These are phyloP conservation scores for Trametes elegans DNA, from an alignment of 768 basidiomycete genomes.

Conservation along the genomic window DNA sequence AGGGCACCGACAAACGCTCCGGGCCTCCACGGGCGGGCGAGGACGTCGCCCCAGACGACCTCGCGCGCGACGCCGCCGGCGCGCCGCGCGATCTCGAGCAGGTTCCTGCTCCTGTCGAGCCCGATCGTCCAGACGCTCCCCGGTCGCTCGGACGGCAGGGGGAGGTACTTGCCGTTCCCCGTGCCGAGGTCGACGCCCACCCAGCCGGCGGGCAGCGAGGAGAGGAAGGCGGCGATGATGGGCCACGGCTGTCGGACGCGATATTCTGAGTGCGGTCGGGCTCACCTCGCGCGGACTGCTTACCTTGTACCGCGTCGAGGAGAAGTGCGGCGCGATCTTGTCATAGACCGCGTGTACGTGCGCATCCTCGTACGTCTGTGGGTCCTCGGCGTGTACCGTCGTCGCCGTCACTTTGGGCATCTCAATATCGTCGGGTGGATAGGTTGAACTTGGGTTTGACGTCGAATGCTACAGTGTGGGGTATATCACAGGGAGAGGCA, in stretches of 20 bases:
- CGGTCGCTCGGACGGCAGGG: conserved; percentile 62
- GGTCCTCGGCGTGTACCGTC: conserved; percentile 40
- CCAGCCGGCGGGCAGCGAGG: conserved; percentile 68
- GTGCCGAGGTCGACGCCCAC: conserved; percentile 94
- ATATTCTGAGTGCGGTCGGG: not conserved
- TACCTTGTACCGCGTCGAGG: conserved; percentile 87
- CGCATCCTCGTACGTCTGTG: conserved; percentile 59
- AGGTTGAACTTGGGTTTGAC: no score
- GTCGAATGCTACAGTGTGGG: conserved; percentile 12
- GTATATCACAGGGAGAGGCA: conserved; percentile 11
- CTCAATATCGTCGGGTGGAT: no score
- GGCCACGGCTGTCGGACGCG: conserved; percentile 74
- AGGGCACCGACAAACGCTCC: conserved; percentile 72
- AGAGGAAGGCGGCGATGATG: conserved; percentile 73
- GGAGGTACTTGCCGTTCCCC: conserved; percentile 97
- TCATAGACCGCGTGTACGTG: conserved; percentile 88
- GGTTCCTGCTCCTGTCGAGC: conserved; percentile 76
- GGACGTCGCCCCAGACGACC: conserved; percentile 78
- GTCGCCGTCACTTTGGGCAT: conserved; percentile 23
- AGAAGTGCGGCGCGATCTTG: conserved; percentile 83
- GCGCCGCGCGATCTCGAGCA: conserved; percentile 72
- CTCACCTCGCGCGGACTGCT: conserved; percentile 19
- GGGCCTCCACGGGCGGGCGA: conserved; percentile 71
- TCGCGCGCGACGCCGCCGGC: conserved; percentile 61
- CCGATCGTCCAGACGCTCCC: conserved; percentile 72